Percentiles rank a stretch among this genome's conserved stretches.
phyloP scores from a whole-genome alignment of 345 rosid species.

The Lepidium aucheri region DNA sequence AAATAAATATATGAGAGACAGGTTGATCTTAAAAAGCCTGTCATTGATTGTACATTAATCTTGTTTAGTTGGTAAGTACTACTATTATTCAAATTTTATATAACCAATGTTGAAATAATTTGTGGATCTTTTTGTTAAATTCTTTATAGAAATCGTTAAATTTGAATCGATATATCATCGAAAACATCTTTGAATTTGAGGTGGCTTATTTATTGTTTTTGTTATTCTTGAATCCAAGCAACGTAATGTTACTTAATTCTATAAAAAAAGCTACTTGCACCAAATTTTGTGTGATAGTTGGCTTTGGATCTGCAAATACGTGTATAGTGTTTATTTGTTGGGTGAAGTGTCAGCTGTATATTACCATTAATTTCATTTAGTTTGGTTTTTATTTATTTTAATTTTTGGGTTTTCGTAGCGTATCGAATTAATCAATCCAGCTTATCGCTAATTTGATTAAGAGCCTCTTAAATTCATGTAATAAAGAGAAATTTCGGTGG shows the following conservation, averaged over 20 bases:
- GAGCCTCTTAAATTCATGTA: constrained; percentile 2
- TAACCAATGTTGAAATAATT: background rate
- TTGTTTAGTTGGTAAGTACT: background rate
- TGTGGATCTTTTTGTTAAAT: background rate
- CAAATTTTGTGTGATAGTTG: constrained; percentile 10
- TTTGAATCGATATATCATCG: too few species aligned
- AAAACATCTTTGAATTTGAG: too few species aligned
- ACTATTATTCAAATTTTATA: background rate
- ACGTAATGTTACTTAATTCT: constrained; percentile 4
- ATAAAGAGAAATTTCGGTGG: background rate
- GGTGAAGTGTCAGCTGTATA: constrained; percentile 37
- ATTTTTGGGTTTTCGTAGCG: constrained; percentile 49
- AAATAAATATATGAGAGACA: constrained; percentile 17
- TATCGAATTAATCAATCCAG: constrained; percentile 40
- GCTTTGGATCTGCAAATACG: background rate
- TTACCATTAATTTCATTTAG: background rate
- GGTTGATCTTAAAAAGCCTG: constrained; percentile 13
- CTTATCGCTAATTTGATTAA: background rate
- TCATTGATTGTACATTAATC: constrained; percentile 1
- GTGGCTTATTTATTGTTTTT: too few species aligned
- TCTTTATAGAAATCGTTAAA: too few species aligned
- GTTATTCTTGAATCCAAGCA: constrained; percentile 8
- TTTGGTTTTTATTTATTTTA: background rate
- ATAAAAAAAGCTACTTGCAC: constrained; percentile 1
- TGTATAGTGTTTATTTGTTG: constrained; percentile 16